These are phyloP conservation scores for Chaetoceros muelleri DNA, from an alignment of 108 stramenopile genomes.

Conservation along the genomic window DNA sequence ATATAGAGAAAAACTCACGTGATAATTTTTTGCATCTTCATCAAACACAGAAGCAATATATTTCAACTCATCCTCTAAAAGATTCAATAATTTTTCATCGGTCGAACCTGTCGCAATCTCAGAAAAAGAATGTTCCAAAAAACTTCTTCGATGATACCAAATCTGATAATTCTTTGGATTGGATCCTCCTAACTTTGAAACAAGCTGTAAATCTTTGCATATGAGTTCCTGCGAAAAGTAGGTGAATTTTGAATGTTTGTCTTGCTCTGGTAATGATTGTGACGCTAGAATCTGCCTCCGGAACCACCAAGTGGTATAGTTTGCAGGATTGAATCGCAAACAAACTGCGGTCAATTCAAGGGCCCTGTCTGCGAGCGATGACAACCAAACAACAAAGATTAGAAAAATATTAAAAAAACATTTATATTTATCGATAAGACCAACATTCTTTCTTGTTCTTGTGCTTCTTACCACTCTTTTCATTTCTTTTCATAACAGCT, in stretches of 20 bases:
- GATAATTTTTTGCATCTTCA: conserved; percentile 96
- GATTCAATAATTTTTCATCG: conserved; percentile 13
- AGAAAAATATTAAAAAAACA: not conserved
- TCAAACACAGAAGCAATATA: conserved; percentile 72
- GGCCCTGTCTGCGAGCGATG: conserved; percentile 36
- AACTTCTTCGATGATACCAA: conserved; percentile 94
- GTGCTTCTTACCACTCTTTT: conserved; percentile 16
- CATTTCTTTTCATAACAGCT: conserved; percentile 59
- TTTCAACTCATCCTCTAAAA: conserved; percentile 56
- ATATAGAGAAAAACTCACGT: conserved; percentile 29
- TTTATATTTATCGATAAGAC: not conserved
- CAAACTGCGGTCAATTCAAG: conserved; percentile 73
- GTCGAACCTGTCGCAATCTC: conserved; percentile 5
- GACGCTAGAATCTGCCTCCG: conserved; percentile 63
- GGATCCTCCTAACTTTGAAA: conserved; percentile 65
- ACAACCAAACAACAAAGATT: not conserved
- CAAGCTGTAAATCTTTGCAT: conserved; percentile 54
- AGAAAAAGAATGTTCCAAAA: conserved; percentile 53
- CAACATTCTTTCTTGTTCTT: conserved; percentile 3
- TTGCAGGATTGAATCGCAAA: conserved; percentile 85
- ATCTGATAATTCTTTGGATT: conserved; percentile 99
- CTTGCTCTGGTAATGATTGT: conserved; percentile 7
- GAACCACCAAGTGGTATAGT: conserved; percentile 97
- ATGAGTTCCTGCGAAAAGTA: conserved; percentile 22
- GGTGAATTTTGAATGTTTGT: not conserved